Percentiles rank a stretch among this genome's conserved stretches.
These are phyloP conservation scores for Apiospora phragmitis DNA, from an alignment of 2,329 filamentous ascomycete genomes.

Conservation along the genomic window DNA sequence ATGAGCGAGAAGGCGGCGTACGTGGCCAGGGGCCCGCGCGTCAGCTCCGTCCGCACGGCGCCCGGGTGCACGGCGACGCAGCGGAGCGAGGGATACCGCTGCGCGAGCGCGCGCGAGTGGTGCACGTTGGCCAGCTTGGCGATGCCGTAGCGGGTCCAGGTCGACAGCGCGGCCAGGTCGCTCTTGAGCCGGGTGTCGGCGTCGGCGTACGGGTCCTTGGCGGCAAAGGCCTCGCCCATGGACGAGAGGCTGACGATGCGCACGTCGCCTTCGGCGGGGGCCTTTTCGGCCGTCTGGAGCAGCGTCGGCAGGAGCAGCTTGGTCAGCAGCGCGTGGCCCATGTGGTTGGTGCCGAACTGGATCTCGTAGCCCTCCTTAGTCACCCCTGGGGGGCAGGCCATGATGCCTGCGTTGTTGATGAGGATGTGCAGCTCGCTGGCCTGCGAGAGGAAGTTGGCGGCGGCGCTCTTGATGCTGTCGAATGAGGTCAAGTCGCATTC, in stretches of 20 bases:
- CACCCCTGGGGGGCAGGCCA: background rate
- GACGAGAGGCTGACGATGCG: constrained; percentile 20
- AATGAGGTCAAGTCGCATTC: constrained; percentile 39
- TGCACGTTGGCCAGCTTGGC: constrained; percentile 46
- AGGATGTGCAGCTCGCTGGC: constrained; percentile 8
- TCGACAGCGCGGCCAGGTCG: constrained; percentile 27
- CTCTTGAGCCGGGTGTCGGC: constrained; percentile 19
- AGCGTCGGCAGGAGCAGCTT: constrained; percentile 8
- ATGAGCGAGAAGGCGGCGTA: background rate
- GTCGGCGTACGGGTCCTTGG: constrained; percentile 14
- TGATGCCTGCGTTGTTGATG: constrained; percentile 13
- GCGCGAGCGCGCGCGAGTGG: constrained; percentile 41
- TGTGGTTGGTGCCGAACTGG: constrained; percentile 14
- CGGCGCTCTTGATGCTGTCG: constrained; percentile 32
- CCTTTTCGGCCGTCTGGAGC: constrained; percentile 12
- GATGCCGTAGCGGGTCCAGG: constrained; percentile 42
- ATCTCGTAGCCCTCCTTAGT: constrained; percentile 12
- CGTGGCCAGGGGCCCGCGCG: background rate
- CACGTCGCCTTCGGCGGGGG: constrained; percentile 12
- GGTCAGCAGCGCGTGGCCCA: constrained; percentile 12
- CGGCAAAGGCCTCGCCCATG: constrained; percentile 12
- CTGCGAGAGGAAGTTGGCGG: constrained; percentile 26
- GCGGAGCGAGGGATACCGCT: constrained; percentile 37
- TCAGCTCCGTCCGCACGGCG: constrained; percentile 15
- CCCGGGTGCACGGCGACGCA: constrained; percentile 45